phyloP scores from a whole-genome alignment of 2,329 filamentous ascomycete species.

The Clonostachys solani region DNA sequence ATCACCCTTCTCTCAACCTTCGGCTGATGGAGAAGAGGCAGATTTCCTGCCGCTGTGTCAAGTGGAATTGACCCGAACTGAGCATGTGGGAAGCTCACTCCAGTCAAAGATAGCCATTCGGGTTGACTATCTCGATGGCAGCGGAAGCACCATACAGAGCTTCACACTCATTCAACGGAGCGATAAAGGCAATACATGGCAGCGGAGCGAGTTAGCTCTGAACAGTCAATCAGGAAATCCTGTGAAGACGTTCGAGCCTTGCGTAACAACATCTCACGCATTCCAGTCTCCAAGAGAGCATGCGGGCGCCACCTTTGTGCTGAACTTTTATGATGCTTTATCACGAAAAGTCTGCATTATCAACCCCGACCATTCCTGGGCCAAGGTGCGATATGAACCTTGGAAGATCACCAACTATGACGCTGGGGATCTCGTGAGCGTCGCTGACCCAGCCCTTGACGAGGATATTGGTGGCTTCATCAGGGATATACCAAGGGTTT shows the following conservation, averaged over 20 bases:
- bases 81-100: no score
- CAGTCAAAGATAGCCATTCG: no score
- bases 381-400: neutral
- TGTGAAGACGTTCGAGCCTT: constrained; percentile 1
- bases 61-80: no score
- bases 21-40: no score
- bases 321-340: constrained; percentile 2
- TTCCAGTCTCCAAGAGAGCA: neutral
- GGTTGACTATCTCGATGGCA: no score
- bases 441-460: neutral
- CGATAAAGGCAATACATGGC: no score
- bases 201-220: no score
- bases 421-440: neutral
- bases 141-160: no score
- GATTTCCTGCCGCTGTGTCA: no score
- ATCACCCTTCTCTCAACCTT: no score
- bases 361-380: neutral
- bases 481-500: neutral
- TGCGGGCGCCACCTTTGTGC: neutral
- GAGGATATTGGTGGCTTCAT: neutral
- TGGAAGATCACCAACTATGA: neutral
- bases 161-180: no score
- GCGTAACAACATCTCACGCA: neutral
- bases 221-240: constrained; percentile 1
- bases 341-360: neutral